Conservation (phyloP, 345 rosid genomes). For the Populus deltoides region DNA sequence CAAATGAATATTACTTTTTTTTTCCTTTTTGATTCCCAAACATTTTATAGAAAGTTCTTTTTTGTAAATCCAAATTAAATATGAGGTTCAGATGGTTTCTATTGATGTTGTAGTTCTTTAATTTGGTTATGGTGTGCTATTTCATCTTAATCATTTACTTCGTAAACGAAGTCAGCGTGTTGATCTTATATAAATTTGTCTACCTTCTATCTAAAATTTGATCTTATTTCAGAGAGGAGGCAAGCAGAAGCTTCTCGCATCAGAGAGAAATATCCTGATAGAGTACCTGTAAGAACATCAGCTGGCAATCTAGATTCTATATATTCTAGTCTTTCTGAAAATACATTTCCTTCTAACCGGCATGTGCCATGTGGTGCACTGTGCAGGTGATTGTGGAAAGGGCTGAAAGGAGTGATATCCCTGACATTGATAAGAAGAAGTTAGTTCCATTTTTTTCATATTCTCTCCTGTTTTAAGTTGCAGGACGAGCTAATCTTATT, state of each 20-base stretch:
- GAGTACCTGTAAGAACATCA: slow-evolving; percentile 64
- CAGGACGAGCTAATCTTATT: background rate
- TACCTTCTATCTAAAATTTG: background rate
- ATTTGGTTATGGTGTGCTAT: background rate
- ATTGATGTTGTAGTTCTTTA: no score
- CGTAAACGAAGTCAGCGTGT: background rate
- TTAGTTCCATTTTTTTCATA: slow-evolving; percentile 34
- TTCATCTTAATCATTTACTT: background rate
- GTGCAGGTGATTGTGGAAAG: slow-evolving; percentile 88
- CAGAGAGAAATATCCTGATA: slow-evolving; percentile 84
- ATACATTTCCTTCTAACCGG: slow-evolving; percentile 2
- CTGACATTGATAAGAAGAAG: slow-evolving; percentile 98
- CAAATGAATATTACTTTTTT: background rate
- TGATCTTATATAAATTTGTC: background rate
- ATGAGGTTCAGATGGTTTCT: no score
- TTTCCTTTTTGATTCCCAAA: background rate
- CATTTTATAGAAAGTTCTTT: no score
- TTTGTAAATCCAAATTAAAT: no score
- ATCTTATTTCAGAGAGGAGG: slow-evolving; percentile 58
- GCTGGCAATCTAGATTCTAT: background rate
- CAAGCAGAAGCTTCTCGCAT: slow-evolving; percentile 76
- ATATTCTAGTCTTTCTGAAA: background rate
- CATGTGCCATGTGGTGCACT: slow-evolving; percentile 25
- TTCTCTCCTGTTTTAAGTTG: background rate
- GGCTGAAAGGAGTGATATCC: slow-evolving; percentile 83